These are phyloP conservation scores for Aspergillus puulaauensis DNA, from an alignment of 2,329 filamentous ascomycete species.

Conservation along the genomic window DNA sequence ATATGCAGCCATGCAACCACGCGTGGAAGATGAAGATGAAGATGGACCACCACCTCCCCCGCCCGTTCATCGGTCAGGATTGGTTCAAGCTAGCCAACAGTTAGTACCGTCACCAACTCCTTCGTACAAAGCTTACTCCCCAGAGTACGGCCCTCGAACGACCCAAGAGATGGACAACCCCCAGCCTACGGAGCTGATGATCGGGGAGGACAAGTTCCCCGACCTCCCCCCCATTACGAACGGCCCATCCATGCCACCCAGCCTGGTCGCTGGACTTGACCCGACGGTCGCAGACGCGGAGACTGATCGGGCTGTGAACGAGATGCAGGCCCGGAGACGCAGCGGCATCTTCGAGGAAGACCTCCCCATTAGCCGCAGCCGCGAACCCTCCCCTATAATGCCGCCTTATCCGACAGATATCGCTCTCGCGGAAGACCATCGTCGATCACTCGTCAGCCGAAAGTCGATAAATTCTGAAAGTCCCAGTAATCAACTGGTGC, in stretches of 20 bases:
- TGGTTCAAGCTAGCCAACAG: constrained; percentile 27
- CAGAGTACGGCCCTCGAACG: constrained; percentile 24
- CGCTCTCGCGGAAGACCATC: constrained; percentile 27
- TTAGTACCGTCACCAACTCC: constrained; percentile 23
- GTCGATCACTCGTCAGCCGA: constrained; percentile 19
- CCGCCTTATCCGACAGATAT: constrained; percentile 29
- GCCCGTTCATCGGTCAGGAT: constrained; percentile 35
- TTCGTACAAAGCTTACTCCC: constrained; percentile 29
- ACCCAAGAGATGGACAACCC: constrained; percentile 23
- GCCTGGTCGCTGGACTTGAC: constrained; percentile 45
- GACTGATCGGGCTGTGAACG: constrained; percentile 27
- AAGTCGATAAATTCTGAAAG: constrained; percentile 24
- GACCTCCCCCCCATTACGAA: constrained; percentile 27
- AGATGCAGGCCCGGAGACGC: constrained; percentile 26
- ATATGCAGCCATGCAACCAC: constrained; percentile 48
- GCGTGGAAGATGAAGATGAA: constrained; percentile 47
- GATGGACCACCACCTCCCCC: constrained; percentile 38
- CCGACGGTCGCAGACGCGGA: constrained; percentile 29
- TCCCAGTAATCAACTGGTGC: constrained; percentile 36
- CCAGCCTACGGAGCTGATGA: constrained; percentile 25
- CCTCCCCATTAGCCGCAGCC: constrained; percentile 22
- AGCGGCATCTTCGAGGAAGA: constrained; percentile 30
- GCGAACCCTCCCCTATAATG: constrained; percentile 21
- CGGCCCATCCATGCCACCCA: constrained; percentile 37
- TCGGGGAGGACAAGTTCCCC: constrained; percentile 20